A percentile compares a stretch with the other conserved stretches of the same genome.
phyloP scores from a whole-genome alignment of 108 stramenopile genomes.

The Cyclotella choctawhatcheeana region DNA sequence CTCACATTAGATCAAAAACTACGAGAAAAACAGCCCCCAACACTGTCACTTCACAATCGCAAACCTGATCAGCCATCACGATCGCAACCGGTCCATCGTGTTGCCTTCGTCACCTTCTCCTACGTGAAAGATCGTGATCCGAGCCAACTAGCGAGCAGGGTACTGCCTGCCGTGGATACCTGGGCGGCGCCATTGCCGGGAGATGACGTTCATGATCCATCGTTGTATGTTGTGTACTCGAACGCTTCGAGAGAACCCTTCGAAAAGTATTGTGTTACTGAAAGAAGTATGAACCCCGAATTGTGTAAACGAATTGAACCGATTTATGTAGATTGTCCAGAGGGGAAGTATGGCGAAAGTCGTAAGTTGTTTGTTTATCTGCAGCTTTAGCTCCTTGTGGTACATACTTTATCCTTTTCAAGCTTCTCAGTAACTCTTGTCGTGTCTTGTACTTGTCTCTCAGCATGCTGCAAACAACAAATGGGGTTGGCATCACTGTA shows the following conservation, averaged over 20 bases:
- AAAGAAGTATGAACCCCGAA: too few species aligned
- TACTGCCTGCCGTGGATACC: slow-evolving; percentile 23
- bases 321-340: slow-evolving; percentile 44
- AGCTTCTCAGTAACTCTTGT: too few species aligned
- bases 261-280: too few species aligned
- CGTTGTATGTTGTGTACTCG: slow-evolving; percentile 20
- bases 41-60: background rate
- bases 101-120: slow-evolving; percentile 23
- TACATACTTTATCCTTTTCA: too few species aligned
- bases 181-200: slow-evolving; percentile 10
- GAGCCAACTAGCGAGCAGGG: background rate
- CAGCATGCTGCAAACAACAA: slow-evolving; percentile 49
- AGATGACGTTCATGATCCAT: background rate
- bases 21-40: too few species aligned
- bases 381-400: too few species aligned
- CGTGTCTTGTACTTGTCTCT: too few species aligned
- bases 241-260: slow-evolving; percentile 3
- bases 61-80: background rate
- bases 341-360: slow-evolving; percentile 41
- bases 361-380: too few species aligned
- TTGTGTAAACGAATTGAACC: slow-evolving; percentile 29
- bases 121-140: slow-evolving; percentile 17
- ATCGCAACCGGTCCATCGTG: slow-evolving; percentile 3
- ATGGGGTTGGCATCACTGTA: slow-evolving; percentile 28
- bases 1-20: too few species aligned